Base-by-base conservation (phyloP, 2,329 filamentous ascomycete species). In the Xylariaceae sp. region DNA sequence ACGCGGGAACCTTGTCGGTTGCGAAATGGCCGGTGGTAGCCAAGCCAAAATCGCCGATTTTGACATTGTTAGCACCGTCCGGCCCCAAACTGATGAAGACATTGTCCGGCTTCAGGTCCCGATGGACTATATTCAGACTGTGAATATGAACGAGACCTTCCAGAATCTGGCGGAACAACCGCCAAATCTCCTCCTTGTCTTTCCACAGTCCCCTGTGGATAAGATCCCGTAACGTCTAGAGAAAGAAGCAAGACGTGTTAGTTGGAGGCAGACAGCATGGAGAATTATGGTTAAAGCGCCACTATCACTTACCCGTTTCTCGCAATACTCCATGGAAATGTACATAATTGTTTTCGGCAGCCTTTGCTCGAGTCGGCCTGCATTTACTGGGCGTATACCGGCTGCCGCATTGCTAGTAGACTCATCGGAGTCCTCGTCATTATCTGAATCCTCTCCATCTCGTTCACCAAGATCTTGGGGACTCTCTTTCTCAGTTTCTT, bases 281-380 rank as follows among this genome's bases (percentile, higher is more conserved):
- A 27, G 45, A 4, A 45, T 53, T 19, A 12, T 29, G 3, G 19
- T 26, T 12, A 9, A 19, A 43, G 3, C 3, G 48, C 45, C 6
- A 9, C 27, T 6, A 41, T 51, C 27, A 72, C 80, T 70, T 73
- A 87, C 84, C 62, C 88, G 83, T 67, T 92, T 94, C 69, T 97
- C 92, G 67, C 94, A 99, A 63, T 96, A 95, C 68, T 99, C 94
- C 94, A 99, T 99, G 57, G 95, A 94, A 53, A 99, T 97, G 69
- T 96, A 99, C 42, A 99, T 78, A 5, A 91, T 86, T 0, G 87
- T 91, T 50, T 81, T 82, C 57, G 81, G 80, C 3, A 81, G 73
- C 43, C 80, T 76, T 53, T 80, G 76, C 42, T 72, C 72, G 44
- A 64, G 67, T 55, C 65, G 63, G 11, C 54, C 62, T 58, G 62